Evolutionary conservation across 345 rosid genomes (phyloP).

Genomic region (Murraya koenigii): DNA sequence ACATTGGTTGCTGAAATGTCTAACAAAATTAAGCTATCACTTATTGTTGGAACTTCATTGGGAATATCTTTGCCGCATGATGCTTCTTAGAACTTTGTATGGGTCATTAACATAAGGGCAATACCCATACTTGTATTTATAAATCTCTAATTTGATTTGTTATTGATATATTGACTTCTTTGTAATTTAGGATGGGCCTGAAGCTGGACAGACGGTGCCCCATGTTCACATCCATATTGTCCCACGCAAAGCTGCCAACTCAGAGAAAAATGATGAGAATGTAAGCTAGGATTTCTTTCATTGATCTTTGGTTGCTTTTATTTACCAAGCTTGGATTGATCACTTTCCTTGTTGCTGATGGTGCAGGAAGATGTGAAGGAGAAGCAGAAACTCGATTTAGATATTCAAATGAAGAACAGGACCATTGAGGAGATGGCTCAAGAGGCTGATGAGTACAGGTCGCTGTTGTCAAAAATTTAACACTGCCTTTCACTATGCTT

Average conservation of each 20-base stretch:
- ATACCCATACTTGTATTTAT: too few relatives aligned
- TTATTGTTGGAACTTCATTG: neutral
- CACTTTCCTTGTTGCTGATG: slow-evolving; percentile 2
- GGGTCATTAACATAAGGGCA: too few relatives aligned
- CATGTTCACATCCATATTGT: slow-evolving; percentile 91
- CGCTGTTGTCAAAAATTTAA: slow-evolving; percentile 24
- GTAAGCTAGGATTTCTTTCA: slow-evolving; percentile 39
- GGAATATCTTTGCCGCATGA: neutral
- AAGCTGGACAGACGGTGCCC: slow-evolving; percentile 88
- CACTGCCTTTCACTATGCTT: neutral
- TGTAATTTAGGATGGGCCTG: slow-evolving; percentile 71
- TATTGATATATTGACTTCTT: neutral
- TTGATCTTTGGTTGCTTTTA: neutral
- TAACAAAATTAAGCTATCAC: neutral
- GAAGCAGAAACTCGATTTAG: slow-evolving; percentile 74
- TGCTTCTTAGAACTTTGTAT: too few relatives aligned
- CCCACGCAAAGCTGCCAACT: slow-evolving; percentile 79
- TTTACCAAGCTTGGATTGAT: neutral
- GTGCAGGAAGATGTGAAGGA: slow-evolving; percentile 66
- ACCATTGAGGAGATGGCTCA: slow-evolving; percentile 67
- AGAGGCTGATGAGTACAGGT: slow-evolving; percentile 69
- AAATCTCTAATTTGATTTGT: neutral
- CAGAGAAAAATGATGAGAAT: slow-evolving; percentile 84
- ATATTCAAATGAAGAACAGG: slow-evolving; percentile 72
- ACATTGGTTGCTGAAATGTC: neutral